Percentiles rank a stretch among this genome's conserved stretches.
Evolutionary conservation across 1,284 basidiomycete species (phyloP).

Genomic region (Coniferiporia weirii): DNA sequence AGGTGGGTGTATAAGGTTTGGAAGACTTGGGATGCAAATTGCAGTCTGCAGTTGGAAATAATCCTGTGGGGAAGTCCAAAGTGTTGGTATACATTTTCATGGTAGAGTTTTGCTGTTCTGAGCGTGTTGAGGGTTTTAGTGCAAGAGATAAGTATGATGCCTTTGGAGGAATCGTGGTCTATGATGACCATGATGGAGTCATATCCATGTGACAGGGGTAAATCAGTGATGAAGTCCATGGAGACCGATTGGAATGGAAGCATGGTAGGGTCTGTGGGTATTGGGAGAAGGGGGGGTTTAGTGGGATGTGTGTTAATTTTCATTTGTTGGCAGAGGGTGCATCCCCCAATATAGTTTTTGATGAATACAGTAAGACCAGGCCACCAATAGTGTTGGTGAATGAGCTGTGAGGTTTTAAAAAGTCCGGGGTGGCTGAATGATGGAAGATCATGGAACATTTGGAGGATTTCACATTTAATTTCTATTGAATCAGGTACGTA

Average conservation of each 20-base stretch:
- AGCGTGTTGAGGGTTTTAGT: slow-evolving; percentile 21
- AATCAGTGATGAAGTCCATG: slow-evolving; percentile 31
- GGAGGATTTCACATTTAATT: no score
- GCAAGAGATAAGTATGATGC: background rate
- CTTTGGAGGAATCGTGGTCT: background rate
- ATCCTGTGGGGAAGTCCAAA: slow-evolving; percentile 28
- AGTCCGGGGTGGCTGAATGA: slow-evolving; percentile 27
- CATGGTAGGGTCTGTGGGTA: no score
- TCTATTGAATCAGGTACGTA: no score
- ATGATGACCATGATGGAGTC: background rate
- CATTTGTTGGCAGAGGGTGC: slow-evolving; percentile 11
- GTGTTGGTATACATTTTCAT: background rate
- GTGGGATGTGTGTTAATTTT: no score
- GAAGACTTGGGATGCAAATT: slow-evolving; percentile 20
- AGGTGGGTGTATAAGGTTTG: background rate
- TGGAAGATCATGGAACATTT: no score
- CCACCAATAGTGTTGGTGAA: background rate
- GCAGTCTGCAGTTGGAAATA: slow-evolving; percentile 32
- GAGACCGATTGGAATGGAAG: no score
- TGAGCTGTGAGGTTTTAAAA: slow-evolving; percentile 10
- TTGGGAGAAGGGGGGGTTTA: no score
- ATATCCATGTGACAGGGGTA: slow-evolving; percentile 24
- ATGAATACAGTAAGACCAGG: no score
- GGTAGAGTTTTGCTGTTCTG: slow-evolving; percentile 10
- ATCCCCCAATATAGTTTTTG: no score